A percentile compares a stretch with the other conserved stretches of the same genome.
Conservation (phyloP, 192 early-diverging fungal species). For the Thamnidium elegans region DNA sequence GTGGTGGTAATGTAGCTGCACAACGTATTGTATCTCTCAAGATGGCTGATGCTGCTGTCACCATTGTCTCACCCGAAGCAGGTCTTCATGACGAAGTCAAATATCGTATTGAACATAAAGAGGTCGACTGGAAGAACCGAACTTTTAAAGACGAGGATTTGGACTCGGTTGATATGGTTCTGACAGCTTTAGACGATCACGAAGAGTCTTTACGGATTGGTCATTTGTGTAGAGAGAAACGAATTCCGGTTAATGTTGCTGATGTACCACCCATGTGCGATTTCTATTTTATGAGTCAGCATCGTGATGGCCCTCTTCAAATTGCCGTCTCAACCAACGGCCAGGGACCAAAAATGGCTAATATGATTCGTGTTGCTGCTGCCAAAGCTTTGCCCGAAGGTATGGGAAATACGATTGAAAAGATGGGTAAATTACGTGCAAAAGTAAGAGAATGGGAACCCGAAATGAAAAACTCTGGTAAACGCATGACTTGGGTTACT, state of each 20-base stretch:
- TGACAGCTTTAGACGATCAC: slow-evolving; percentile 74
- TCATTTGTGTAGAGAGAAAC: slow-evolving; percentile 50
- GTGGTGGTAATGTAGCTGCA: slow-evolving; percentile 82
- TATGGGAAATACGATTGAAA: slow-evolving; percentile 69
- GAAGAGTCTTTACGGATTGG: slow-evolving; percentile 69
- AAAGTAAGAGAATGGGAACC: slow-evolving; percentile 65
- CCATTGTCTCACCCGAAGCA: slow-evolving; percentile 65
- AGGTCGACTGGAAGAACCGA: slow-evolving; percentile 50
- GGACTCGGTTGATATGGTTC: slow-evolving; percentile 58
- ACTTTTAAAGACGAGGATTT: slow-evolving; percentile 53
- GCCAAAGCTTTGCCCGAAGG: slow-evolving; percentile 54
- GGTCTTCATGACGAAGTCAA: slow-evolving; percentile 66
- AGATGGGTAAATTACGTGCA: slow-evolving; percentile 62
- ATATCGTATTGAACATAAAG: slow-evolving; percentile 54
- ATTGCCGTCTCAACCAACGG: slow-evolving; percentile 89
- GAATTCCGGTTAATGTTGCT: slow-evolving; percentile 91
- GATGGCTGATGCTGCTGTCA: slow-evolving; percentile 77
- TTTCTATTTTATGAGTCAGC: slow-evolving; percentile 90
- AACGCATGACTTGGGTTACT: slow-evolving; percentile 83
- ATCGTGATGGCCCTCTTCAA: slow-evolving; percentile 81
- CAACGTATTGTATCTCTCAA: slow-evolving; percentile 78
- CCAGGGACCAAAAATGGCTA: slow-evolving; percentile 85
- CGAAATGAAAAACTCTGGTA: slow-evolving; percentile 55
- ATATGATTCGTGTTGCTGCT: slow-evolving; percentile 69
- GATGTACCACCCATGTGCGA: slow-evolving; percentile 89